Evolutionary conservation across 164 flowering plant genomes (phyloP), one percentile per base, ranked within the genome.

Genomic region (Berberis vulgaris): DNA sequence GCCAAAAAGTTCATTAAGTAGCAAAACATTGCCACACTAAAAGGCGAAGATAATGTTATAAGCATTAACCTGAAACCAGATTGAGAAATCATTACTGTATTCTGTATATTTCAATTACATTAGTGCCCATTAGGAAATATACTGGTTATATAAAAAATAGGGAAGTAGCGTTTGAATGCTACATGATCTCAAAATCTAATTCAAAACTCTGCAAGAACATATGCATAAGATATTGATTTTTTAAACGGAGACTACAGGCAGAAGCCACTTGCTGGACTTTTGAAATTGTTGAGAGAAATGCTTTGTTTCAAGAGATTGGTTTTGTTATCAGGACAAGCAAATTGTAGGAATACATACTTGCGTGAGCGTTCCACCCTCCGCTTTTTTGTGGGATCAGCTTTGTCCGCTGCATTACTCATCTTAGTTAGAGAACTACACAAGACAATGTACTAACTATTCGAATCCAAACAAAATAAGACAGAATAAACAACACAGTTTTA

Each of bases 321-420:
- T n/a, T 42, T 42, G 44, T 9, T 39, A 5, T 49, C 5, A 1
- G 45, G 12, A 13, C 10, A 50, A 40, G 45, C 42, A 59, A 65
- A 61, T 53, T 41, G 53, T 41, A 60, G 53, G n/a, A 67, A 42
- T 59, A 77, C 86, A 10, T 82, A 86, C 96, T 88, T 88, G 64
- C 89, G 72, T 8, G 96, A 88, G 7, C 91, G 78, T 71, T 88
- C 96, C 73, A 88, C 96, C 70, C 96, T 78, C n/a, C 87, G 85
- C 69, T 85, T 87, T 74, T 86, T 88, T 26, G 89, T 84, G 7
- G 91, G 79, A 57, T 86, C 96, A 44, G 78, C 89, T 67, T 76
- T 82, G 68, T 86, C 86, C 67, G 53, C 91, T 83, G 88, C 81
- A 77, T 41, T 41, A 66, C 45, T 71, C 60, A 4, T n/a, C 6